phyloP scores from a whole-genome alignment of 2,329 filamentous ascomycete species.

The Metarhizium guizhouense region DNA sequence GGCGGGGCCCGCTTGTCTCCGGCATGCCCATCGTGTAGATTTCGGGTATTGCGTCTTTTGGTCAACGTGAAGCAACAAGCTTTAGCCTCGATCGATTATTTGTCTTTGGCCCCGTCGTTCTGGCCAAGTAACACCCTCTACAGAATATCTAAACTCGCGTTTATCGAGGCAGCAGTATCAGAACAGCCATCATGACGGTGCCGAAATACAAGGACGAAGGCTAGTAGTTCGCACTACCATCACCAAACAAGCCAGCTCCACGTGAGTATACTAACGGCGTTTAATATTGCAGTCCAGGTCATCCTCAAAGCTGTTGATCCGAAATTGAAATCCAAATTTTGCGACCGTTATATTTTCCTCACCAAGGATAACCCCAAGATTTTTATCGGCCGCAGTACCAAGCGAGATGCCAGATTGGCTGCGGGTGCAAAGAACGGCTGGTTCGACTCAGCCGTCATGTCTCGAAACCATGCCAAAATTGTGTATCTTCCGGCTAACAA shows the following conservation, averaged over 20 bases:
- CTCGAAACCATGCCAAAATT: slow-evolving; percentile 54
- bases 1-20: not conserved
- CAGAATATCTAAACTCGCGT: not conserved
- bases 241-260: not conserved
- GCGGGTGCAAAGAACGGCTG: slow-evolving; percentile 47
- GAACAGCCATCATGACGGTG: not conserved
- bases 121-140: not conserved
- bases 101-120: not conserved
- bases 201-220: slow-evolving; percentile 7
- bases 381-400: slow-evolving; percentile 36
- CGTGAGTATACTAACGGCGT: not conserved
- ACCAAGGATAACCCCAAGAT: slow-evolving; percentile 19
- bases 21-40: slow-evolving; percentile 3
- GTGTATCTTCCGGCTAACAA: slow-evolving; percentile 31
- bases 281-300: slow-evolving; percentile 19
- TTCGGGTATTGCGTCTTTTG: not conserved
- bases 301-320: slow-evolving; percentile 17
- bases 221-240: not conserved
- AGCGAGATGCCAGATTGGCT: slow-evolving; percentile 22
- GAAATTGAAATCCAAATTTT: slow-evolving; percentile 12
- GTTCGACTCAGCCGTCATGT: slow-evolving; percentile 66
- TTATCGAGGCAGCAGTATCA: not conserved
- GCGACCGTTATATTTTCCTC: slow-evolving; percentile 21
- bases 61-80: not conserved
- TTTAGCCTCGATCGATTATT: not conserved